These are phyloP conservation scores for Stevia rebaudiana DNA, from an alignment of 140 eudicot genomes.

Conservation along the genomic window DNA sequence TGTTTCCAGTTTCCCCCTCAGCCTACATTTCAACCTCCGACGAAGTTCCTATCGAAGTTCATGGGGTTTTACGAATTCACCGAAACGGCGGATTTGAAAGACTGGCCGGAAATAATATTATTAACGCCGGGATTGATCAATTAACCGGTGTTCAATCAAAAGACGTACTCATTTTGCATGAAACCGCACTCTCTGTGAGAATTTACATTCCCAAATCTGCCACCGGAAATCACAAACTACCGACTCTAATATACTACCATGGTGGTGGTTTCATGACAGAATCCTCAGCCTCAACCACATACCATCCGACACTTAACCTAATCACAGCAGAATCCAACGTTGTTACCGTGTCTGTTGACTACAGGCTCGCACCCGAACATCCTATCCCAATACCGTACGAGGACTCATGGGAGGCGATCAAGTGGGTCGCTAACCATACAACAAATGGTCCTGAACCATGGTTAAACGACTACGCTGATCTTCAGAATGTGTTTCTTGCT, in stretches of 20 bases:
- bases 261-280: constrained; percentile 46
- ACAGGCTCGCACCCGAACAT: constrained; percentile 44
- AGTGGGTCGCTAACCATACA: constrained; percentile 30
- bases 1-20: neutral
- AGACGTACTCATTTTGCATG: constrained; percentile 13
- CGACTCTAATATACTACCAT: constrained; percentile 44
- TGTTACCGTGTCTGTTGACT: constrained; percentile 38
- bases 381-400: constrained; percentile 35
- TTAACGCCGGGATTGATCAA: neutral
- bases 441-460: constrained; percentile 28
- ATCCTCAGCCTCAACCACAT: constrained; percentile 32
- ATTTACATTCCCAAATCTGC: constrained; percentile 35
- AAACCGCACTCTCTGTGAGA: constrained; percentile 23
- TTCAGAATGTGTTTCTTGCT: constrained; percentile 26
- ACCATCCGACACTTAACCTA: constrained; percentile 33
- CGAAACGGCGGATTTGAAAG: neutral
- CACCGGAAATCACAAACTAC: constrained; percentile 30
- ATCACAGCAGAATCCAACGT: constrained; percentile 28
- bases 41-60: constrained; percentile 1
- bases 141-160: neutral
- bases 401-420: constrained; percentile 44
- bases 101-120: neutral
- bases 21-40: neutral
- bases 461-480: constrained; percentile 40
- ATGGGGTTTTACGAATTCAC: neutral